Evolutionary conservation across 2,329 filamentous ascomycete genomes (phyloP), one percentile per base, ranked within the genome.

Genomic region (Cladobotryum mycophilum): DNA sequence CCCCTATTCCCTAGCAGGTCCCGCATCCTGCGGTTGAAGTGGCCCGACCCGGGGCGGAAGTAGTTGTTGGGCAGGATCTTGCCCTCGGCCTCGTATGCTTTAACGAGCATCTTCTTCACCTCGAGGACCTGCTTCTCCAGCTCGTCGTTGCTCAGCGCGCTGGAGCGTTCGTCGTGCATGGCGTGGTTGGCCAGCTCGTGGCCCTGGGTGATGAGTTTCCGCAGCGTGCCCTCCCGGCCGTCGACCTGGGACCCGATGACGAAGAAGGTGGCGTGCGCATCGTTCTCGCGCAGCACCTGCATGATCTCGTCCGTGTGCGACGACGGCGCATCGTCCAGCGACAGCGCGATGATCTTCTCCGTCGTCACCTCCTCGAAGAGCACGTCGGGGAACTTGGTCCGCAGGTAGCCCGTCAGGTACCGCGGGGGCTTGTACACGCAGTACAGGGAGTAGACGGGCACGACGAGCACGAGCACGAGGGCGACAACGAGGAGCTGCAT

Each of bases 101-200:
- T 58, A 8, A 74, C 68, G 46, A 90, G 80, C 61, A 80, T 73
- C 0, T 56, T 64, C 58, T 89, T 82, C 14, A 95, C 88, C 11
- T 74, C 58, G 12, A 67, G 63, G 47, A 95, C 84, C 70, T 95
- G 81, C 1, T 64, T 61, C 35, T 74, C 69, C 1, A 96, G 77
- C 54, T 79, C 75, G 1, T 70, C 70, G 47, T 83, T 75, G 38
- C 74, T 68, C 22, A 95, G 73, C 0, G 73, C 72, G 41, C 79
- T 75, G 9, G 84, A 85, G 0, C 89, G 82, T 71, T 93, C 88
- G 67, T 96, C 90, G 65, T 83, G 80, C 88, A 93, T 91, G 9
- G 87, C 90, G 68, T 96, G 90, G 69, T 96, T 96, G 20, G 80
- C 90, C 3, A 96, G 73, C 71, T 90, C 86, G 65, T 86, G 80